Evolutionary conservation across 2,329 filamentous ascomycete genomes (phyloP), one percentile per base, ranked within the genome.

Genomic region (Parafenestella ontariensis): DNA sequence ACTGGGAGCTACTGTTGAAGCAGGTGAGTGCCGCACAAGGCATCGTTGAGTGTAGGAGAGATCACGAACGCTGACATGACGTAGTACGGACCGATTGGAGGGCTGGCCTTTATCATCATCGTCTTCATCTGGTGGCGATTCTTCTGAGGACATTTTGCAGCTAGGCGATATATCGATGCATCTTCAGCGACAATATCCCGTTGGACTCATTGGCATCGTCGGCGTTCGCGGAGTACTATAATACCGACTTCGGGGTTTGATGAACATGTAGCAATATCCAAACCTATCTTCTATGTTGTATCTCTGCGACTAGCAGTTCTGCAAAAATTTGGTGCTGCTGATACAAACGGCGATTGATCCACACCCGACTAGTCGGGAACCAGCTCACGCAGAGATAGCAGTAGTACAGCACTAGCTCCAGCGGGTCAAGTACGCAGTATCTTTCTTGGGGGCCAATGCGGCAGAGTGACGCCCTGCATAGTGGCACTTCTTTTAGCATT

Each of bases 1-100:
- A 99, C 77, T 99, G 95, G 96, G 94, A 99, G 77, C 79, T 98
- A 75, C 80, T 99, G 74, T 64, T 98, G 58, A 97, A 97, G 83
- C 94, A 97, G 79, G 84, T 86, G 63, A 71, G 80, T 71, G 5
- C 10, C 7, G 2, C 8, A 17, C 20, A 23, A 21, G 3, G 18
- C 17, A 20, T 18, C 10, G 15, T 15, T 33, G 15, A 3, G n/a
- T 33, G 24, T 9, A 36, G 17, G n/a, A 45, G n/a, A 34, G 8
- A 24, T 17, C 26, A 11, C 29, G 40, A 11, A 7, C n/a, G 13
- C 20, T 70, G 46, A 72, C 59, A 17, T 23, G 17, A 17, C 6
- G 34, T 49, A 87, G 86, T 99, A 98, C 73, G 95, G 92, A 1
- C 95, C 95, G 3, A 88, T 98, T 77, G 94, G 85, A 24, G 91